phyloP scores from a whole-genome alignment of 495 filamentous ascomycete species.

The Hyphodiscus hymeniophilus region DNA sequence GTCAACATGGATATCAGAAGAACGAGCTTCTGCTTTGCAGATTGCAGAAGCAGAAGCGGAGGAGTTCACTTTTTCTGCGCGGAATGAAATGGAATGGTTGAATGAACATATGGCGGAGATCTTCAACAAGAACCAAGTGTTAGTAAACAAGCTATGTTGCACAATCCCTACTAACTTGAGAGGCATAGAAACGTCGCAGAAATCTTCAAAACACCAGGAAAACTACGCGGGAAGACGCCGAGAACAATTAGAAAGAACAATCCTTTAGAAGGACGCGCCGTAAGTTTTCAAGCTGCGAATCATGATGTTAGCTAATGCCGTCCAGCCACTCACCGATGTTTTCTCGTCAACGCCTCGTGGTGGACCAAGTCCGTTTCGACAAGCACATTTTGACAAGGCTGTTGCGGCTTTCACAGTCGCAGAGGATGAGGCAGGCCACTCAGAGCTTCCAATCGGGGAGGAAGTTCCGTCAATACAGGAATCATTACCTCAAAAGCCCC shows the following conservation, averaged over 20 bases:
- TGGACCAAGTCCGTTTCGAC: constrained; percentile 36
- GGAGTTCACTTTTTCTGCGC: constrained; percentile 79
- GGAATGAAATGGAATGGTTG: constrained; percentile 89
- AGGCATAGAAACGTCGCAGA: constrained; percentile 61
- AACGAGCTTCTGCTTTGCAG: constrained; percentile 36
- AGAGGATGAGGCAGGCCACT: constrained; percentile 15
- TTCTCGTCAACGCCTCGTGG: constrained; percentile 50
- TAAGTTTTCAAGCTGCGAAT: constrained; percentile 32
- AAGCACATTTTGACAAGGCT: constrained; percentile 19
- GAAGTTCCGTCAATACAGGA: constrained; percentile 4
- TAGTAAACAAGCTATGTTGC: constrained; percentile 39
- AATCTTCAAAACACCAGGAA: constrained; percentile 93
- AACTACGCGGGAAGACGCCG: constrained; percentile 88
- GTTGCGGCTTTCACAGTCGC: constrained; percentile 23
- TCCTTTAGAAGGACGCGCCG: constrained; percentile 56
- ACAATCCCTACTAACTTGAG: constrained; percentile 30
- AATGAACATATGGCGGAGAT: constrained; percentile 97
- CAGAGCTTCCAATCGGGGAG: constrained; percentile 4
- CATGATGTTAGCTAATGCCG: constrained; percentile 13
- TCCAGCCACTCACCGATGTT: constrained; percentile 74
- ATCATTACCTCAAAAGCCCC: constrained; percentile 13
- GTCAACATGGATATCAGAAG: constrained; percentile 44
- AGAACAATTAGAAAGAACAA: constrained; percentile 68
- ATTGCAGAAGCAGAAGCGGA: constrained; percentile 63
- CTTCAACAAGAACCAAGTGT: constrained; percentile 72